Evolutionary conservation across 1,139 yeast species (phyloP), one percentile per base, ranked within the genome.

Genomic region (Yamadazyma trypodendri): DNA sequence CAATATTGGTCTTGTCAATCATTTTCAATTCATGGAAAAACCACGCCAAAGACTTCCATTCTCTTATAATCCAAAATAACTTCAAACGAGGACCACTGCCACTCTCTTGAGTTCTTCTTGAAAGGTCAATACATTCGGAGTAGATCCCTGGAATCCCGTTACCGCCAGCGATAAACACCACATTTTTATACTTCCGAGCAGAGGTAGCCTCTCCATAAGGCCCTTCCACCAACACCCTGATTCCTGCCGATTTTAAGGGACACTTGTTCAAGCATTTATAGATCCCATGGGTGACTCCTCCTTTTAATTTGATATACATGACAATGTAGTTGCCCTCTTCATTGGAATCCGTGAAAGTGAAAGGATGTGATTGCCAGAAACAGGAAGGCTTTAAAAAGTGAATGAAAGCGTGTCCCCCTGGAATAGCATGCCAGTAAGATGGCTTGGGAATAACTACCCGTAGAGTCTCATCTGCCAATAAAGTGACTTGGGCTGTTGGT

Each of bases 381-480:
- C 75, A 73, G 46, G 72, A 56, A 31, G 77, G 67, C 34, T 68
- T 51, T 37, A 68, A 40, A 50, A 74, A 72, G 43, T 68, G 61
- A 21, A 74, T 56, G 38, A 65, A 74, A 1, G 76, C 77, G 49
- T 72, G 76, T 3, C 75, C 72, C 28, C 78, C 79, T 3, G 75
- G 72, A 32, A 58, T 51, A 2, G 68, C 52, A 23, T 58, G 55
- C 73, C 73, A 70, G 40, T 52, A 54, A 6, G 40, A 48, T 18
- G 73, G 71, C 33, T 57, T 63, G 2, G 72, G 70, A 7, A 70
- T 58, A 4, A 57, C 55, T 3, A 72, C 59, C 46, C 62, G 61
- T 20, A 72, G 52, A 2, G 73, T 66, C 45, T 68, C 72, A 25
- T 59, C 64, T 1, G 66, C 59, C 32, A 65, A 45, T 27, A 72